Evolutionary conservation across 169 alveolate species (phyloP), one percentile per base, ranked within the genome.

Genomic region (Cryptosporidium andersoni): DNA sequence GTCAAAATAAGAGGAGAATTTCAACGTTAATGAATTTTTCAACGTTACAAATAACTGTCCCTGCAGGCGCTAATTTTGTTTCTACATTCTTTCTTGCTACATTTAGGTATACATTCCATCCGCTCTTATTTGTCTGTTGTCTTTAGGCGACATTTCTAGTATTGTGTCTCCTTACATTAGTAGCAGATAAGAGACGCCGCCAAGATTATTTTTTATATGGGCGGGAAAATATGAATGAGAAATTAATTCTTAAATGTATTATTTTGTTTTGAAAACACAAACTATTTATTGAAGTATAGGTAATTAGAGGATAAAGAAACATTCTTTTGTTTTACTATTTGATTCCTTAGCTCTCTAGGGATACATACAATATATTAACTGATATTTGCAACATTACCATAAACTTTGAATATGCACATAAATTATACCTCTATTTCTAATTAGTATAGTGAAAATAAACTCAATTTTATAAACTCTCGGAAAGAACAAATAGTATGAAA

Each of bases 21-120:
- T 25, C 25, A 53, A 11, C 39, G 80, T 64, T 37, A 62, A 64
- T 64, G 37, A n/a, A 52, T 67, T 47, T 36, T 67, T 67, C 39
- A 65, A 67, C 66, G 66, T 34, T 25, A n/a, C 48, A 25, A 64
- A 64, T 64, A 64, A 47, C 47, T 25, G 80, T 64, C 66, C 51
- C 37, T 37, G 6, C 3, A 47, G 67, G 49, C 11, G 14, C 11
- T 14, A 34, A 34, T 16, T 14, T 1, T 36, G 9, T 64, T 47
- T 14, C 55, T 37, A 14, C 4, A n/a, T 5, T 47, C 16, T 45
- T 45, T 8, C 5, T 64, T 4, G 36, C 40, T 37, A 45, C 12
- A 5, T 37, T 37, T 1, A 4, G 37, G 11, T 64, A 25, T 4
- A 12, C 3, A 64, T 64, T 5, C 1, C 2, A 2, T 12, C 9